These are phyloP conservation scores for Plantago elongata DNA, from an alignment of 257 asterid species.

Conservation along the genomic window DNA sequence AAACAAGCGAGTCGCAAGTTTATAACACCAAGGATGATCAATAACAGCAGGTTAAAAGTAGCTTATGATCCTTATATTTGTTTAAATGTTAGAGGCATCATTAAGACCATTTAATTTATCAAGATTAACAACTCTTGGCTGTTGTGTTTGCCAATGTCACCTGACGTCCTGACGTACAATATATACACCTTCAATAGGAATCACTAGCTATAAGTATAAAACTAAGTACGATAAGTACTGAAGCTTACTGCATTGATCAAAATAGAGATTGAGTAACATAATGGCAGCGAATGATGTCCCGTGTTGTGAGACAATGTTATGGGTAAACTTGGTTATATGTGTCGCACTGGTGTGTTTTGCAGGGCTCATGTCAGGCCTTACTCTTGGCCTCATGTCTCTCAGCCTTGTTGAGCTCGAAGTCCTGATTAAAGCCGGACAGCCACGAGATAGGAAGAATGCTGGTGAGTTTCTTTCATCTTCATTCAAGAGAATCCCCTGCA, in stretches of 20 bases:
- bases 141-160: conserved; percentile 19
- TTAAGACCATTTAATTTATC: conserved; percentile 14
- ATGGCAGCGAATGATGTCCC: conserved; percentile 98
- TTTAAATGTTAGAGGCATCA: background rate
- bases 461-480: conserved; percentile 30
- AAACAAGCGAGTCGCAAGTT: too few relatives aligned
- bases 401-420: conserved; percentile 91
- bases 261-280: background rate
- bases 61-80: background rate
- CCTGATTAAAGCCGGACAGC: conserved; percentile 67
- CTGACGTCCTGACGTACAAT: background rate
- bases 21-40: too few relatives aligned
- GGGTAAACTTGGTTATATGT: conserved; percentile 60
- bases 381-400: conserved; percentile 90
- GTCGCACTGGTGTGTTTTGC: conserved; percentile 69
- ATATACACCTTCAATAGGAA: conserved; percentile 1
- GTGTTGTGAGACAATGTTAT: conserved; percentile 81
- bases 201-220: background rate
- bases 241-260: conserved; percentile 8
- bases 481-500: background rate
- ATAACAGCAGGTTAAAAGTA: too few relatives aligned
- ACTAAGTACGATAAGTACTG: too few relatives aligned
- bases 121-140: conserved; percentile 34
- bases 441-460: conserved; percentile 61
- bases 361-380: conserved; percentile 90